A percentile compares a stretch with the other conserved stretches of the same genome.
phyloP scores from a whole-genome alignment of 1,139 yeast species.

The Scheffersomyces lignicola region DNA sequence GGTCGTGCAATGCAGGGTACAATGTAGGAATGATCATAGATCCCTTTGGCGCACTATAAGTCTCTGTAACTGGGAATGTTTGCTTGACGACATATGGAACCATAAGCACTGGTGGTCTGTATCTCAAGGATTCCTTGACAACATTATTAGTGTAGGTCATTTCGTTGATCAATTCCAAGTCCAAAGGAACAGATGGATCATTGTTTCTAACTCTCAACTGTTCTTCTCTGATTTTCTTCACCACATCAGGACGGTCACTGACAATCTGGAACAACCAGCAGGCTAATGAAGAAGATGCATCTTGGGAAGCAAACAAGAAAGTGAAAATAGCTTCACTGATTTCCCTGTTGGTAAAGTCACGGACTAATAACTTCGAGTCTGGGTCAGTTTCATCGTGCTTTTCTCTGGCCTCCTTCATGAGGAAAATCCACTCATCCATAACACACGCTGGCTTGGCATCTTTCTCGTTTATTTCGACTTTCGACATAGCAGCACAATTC shows the following conservation, averaged over 20 bases:
- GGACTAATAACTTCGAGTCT: conserved; percentile 59
- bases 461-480: conserved; percentile 65
- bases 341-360: conserved; percentile 87
- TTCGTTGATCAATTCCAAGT: conserved; percentile 71
- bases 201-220: conserved; percentile 80
- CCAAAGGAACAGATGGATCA: conserved; percentile 62
- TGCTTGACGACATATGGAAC: conserved; percentile 94
- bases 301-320: conserved; percentile 95
- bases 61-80: conserved; percentile 76
- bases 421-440: conserved; percentile 90
- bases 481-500: conserved; percentile 83
- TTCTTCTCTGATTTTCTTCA: conserved; percentile 82
- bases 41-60: conserved; percentile 93
- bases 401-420: conserved; percentile 76
- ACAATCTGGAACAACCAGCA: conserved; percentile 97
- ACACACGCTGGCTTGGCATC: conserved; percentile 84
- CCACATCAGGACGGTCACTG: conserved; percentile 92
- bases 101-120: conserved; percentile 97
- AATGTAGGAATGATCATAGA: conserved; percentile 94
- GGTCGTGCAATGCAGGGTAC: conserved; percentile 95
- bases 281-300: conserved; percentile 96
- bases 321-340: conserved; percentile 96
- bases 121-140: conserved; percentile 87
- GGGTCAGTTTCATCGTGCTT: conserved; percentile 42
- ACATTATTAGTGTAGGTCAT: conserved; percentile 90